phyloP scores from a whole-genome alignment of 345 rosid genomes.

The Trapa incisa region DNA sequence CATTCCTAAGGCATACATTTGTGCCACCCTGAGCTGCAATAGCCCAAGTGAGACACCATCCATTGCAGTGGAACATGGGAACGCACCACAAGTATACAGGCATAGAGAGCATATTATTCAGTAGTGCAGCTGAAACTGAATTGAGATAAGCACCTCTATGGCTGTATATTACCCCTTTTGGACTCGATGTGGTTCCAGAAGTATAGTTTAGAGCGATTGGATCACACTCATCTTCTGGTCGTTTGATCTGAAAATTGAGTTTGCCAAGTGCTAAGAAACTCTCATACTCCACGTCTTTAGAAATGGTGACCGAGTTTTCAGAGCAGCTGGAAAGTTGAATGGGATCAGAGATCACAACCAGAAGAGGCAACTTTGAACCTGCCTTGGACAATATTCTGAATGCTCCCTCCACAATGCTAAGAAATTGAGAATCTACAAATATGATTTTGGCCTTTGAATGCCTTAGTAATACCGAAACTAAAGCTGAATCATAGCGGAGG shows the following conservation, averaged over 20 bases:
- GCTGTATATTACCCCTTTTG: conserved; percentile 51
- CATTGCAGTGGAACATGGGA: conserved; percentile 68
- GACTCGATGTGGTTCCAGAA: conserved; percentile 53
- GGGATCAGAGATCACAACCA: conserved; percentile 28
- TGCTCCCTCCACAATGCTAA: conserved; percentile 33
- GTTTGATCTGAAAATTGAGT: conserved; percentile 27
- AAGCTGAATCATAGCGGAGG: conserved; percentile 37
- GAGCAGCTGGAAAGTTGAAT: conserved; percentile 2
- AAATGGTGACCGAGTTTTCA: conserved; percentile 1
- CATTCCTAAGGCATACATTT: conserved; percentile 36
- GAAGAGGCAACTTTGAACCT: conserved; percentile 23
- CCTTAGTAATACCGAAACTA: conserved; percentile 30
- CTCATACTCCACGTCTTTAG: conserved; percentile 28
- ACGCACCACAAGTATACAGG: conserved; percentile 50
- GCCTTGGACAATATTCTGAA: conserved; percentile 27
- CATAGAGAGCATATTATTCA: conserved; percentile 33
- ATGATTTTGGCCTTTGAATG: conserved; percentile 47
- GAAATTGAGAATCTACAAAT: conserved; percentile 40
- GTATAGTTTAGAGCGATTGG: conserved; percentile 48
- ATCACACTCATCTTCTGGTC: conserved; percentile 40
- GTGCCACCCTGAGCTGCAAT: conserved; percentile 55
- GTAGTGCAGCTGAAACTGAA: conserved; percentile 34
- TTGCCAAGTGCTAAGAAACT: conserved; percentile 30
- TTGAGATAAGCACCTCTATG: conserved; percentile 58
- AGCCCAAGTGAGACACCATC: conserved; percentile 57